Conservation (phyloP, 106 monocot genomes). For the Phalaenopsis equestris region DNA sequence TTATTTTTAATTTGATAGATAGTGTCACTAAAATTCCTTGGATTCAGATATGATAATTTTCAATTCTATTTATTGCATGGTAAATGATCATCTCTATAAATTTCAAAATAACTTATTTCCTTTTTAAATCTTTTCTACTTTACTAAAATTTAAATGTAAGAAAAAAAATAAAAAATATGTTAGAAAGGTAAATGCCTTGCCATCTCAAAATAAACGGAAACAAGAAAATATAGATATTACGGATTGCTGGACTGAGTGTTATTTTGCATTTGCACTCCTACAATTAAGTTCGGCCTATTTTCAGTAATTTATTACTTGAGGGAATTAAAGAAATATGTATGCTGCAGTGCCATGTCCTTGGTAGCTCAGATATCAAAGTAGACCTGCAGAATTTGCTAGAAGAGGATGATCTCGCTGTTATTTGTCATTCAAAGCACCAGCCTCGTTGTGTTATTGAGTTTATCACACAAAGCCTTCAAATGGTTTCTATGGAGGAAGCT, state of each 20-base stretch:
- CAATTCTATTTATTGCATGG: not conserved
- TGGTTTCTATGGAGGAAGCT: slow-evolving; percentile 60
- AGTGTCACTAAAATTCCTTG: too few relatives aligned
- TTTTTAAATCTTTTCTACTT: not conserved
- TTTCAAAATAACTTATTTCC: not conserved
- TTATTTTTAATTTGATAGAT: too few relatives aligned
- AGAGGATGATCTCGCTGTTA: slow-evolving; percentile 65
- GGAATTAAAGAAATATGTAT: slow-evolving; percentile 5
- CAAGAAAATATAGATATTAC: not conserved
- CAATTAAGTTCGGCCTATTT: not conserved
- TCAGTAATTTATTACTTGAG: not conserved
- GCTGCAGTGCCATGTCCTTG: slow-evolving; percentile 81
- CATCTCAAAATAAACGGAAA: not conserved
- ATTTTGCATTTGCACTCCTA: not conserved
- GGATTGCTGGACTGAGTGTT: not conserved
- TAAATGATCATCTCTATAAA: not conserved
- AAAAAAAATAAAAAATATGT: not conserved
- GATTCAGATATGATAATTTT: not conserved
- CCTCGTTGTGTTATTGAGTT: slow-evolving; percentile 89
- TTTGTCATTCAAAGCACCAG: slow-evolving; percentile 65
- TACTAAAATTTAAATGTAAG: not conserved
- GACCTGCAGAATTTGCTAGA: slow-evolving; percentile 78
- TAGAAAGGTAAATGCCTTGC: not conserved
- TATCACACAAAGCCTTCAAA: slow-evolving; percentile 67
- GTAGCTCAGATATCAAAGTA: slow-evolving; percentile 38